Evolutionary conservation across 441 rosid genomes (phyloP).

Genomic region (Hura crepitans): DNA sequence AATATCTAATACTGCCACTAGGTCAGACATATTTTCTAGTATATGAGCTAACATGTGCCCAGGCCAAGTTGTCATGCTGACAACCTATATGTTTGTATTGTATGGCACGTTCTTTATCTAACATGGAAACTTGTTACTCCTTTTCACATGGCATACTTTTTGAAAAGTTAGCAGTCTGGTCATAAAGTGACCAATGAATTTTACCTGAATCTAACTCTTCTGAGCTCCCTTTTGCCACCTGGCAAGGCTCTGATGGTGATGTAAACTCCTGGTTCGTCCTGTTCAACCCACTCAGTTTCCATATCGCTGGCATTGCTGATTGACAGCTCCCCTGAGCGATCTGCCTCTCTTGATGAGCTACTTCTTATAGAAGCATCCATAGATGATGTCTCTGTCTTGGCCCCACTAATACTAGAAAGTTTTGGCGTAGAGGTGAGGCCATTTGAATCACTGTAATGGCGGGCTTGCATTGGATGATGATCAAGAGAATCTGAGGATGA

Average conservation of each 20-base stretch:
- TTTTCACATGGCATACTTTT: constrained; percentile 4
- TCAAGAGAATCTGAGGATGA: constrained; percentile 92
- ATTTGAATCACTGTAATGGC: constrained; percentile 58
- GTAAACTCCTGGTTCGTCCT: constrained; percentile 95
- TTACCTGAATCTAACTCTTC: constrained; percentile 98
- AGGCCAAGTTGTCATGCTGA: not conserved
- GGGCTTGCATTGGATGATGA: constrained; percentile 58
- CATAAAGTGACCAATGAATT: constrained; percentile 12
- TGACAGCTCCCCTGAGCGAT: constrained; percentile 81
- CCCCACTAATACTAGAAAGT: constrained; percentile 76
- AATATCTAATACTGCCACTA: not conserved
- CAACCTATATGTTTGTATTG: not conserved
- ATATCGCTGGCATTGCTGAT: constrained; percentile 89
- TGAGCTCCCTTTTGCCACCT: constrained; percentile 84
- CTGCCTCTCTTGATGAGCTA: constrained; percentile 93
- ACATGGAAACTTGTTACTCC: not conserved
- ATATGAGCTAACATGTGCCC: not conserved
- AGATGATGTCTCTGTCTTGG: constrained; percentile 87
- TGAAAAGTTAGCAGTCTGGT: not conserved
- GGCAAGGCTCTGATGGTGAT: constrained; percentile 82
- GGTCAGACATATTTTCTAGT: not conserved
- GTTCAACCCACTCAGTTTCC: constrained; percentile 91
- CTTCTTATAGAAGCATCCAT: constrained; percentile 91
- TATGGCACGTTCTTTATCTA: not conserved
- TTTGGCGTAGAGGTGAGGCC: constrained; percentile 77